A percentile compares a stretch with the other conserved stretches of the same genome.
phyloP scores from a whole-genome alignment of 441 rosid genomes.

The Francoa sonchifolia region DNA sequence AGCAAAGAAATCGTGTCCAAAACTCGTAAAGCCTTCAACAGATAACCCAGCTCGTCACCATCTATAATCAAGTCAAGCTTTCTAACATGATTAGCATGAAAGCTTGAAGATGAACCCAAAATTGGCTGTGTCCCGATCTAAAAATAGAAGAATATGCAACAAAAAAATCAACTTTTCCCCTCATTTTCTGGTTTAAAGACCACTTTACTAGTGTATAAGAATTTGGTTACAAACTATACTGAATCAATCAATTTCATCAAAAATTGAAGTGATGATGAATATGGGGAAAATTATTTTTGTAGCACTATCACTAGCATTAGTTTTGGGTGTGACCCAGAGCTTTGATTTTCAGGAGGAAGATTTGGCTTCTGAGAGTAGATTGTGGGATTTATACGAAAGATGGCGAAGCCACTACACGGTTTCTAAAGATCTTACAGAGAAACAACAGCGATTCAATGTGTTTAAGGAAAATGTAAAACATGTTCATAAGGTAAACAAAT shows the following conservation, averaged over 20 bases:
- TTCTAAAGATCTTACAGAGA: constrained; percentile 16
- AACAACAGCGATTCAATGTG: constrained; percentile 24
- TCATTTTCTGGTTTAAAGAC: constrained; percentile 14
- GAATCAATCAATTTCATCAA: too few species aligned
- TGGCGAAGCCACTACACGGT: constrained; percentile 31
- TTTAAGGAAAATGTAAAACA: constrained; percentile 26
- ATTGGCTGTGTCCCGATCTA: too few species aligned
- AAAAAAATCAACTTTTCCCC: constrained; percentile 9
- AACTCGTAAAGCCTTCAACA: too few species aligned
- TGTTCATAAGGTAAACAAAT: constrained; percentile 21
- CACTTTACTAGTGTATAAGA: constrained; percentile 2
- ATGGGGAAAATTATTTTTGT: too few species aligned
- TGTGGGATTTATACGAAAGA: constrained; percentile 26
- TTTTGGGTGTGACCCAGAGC: constrained; percentile 13
- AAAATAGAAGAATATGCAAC: too few species aligned
- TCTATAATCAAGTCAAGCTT: too few species aligned
- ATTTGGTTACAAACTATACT: too few species aligned
- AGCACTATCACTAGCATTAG: constrained; percentile 11
- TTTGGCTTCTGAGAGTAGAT: constrained; percentile 19
- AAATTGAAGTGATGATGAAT: too few species aligned
- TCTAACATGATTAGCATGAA: too few species aligned
- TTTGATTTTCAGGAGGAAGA: constrained; percentile 19
- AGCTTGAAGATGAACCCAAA: too few species aligned
- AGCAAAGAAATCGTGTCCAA: too few species aligned
- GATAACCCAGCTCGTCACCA: too few species aligned